Base-by-base conservation (phyloP, 2,329 filamentous ascomycete species). In the Hyphodiscus sp. region DNA sequence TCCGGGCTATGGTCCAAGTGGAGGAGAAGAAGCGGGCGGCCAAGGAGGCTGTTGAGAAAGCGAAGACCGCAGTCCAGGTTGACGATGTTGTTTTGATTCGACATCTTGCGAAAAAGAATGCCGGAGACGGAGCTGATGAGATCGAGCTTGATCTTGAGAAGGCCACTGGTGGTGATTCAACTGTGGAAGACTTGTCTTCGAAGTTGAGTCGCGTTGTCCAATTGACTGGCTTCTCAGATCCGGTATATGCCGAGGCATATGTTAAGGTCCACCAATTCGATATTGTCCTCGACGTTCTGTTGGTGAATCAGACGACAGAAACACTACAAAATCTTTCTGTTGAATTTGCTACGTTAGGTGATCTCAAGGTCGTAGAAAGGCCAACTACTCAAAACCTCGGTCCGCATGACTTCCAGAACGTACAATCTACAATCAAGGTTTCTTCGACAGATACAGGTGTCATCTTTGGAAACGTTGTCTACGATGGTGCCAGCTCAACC, bases 191-290 rank as follows among this genome's bases (percentile, higher is more conserved):
- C 60, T 78, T 96, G 2, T 87, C 89, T 13, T 96, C 91, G 51
- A 99, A 99, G 73, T 83, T 99, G 57, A 96, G 87, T 75, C 84
- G 94, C 15, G 92, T 99, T 41, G 94, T 99, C 20, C 94, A 99
- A 71, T 81, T 99, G 45, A 99, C 94, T 18, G 94, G 94, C 57
- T 99, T 99, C 79, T 97, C 94, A 0, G 94, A 99, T 67, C 87
- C 94, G 1, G 94, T 99, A 15, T 99, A 99, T 65, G 94, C 90
- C n/a, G 94, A 99, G 73, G 94, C 94, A 5, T 99, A 99, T 65
- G 92, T 99, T 67, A 96, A 95, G 70, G 92, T 99, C 10, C 91
- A 97, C 70, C 94, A 99, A 70, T 99, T 99, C 67, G 94, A 99
- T 68, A 99, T 99, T 65, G 87, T 99, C 16, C 80, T 99, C 23